A percentile compares a stretch with the other conserved stretches of the same genome.
Conservation (phyloP, 768 basidiomycete genomes). For the Melanogaster broomeanus region DNA sequence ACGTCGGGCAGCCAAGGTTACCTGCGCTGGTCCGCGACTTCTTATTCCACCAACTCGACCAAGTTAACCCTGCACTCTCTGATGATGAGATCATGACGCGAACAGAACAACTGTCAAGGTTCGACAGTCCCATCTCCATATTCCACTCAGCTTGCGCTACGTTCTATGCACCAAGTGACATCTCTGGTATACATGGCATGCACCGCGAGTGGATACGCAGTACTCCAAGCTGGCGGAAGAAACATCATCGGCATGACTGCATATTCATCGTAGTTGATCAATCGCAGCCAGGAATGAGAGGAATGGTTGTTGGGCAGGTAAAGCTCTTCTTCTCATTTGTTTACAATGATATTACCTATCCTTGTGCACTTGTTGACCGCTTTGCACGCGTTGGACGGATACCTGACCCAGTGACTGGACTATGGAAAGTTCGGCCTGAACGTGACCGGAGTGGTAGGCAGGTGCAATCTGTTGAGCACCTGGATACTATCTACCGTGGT, state of each 20-base stretch:
- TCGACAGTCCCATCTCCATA: conserved; percentile 14
- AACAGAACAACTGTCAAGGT: conserved; percentile 3
- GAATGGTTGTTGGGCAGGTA: conserved; percentile 24
- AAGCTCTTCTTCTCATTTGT: conserved; percentile 30
- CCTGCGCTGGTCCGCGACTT: conserved; percentile 6
- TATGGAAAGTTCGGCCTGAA: conserved; percentile 9
- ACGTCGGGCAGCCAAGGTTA: conserved; percentile 1
- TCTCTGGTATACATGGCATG: conserved; percentile 8
- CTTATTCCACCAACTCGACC: conserved; percentile 1
- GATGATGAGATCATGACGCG: neutral
- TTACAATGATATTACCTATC: conserved; percentile 11
- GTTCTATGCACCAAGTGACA: conserved; percentile 26
- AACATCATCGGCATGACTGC: conserved; percentile 11
- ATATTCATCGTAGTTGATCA: conserved; percentile 21
- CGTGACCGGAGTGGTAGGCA: neutral
- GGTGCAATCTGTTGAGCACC: conserved; percentile 24
- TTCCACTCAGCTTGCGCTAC: conserved; percentile 31
- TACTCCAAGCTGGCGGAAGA: conserved; percentile 13
- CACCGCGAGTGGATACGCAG: conserved; percentile 16
- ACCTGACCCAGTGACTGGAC: conserved; percentile 22
- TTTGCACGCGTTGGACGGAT: conserved; percentile 16
- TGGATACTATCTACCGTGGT: conserved; percentile 32
- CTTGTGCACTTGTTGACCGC: conserved; percentile 35
- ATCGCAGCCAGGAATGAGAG: conserved; percentile 21
- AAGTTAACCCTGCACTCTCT: neutral